Evolutionary conservation across 495 filamentous ascomycete species (phyloP).

Genomic region (Xanthoparmelia taractica): DNA sequence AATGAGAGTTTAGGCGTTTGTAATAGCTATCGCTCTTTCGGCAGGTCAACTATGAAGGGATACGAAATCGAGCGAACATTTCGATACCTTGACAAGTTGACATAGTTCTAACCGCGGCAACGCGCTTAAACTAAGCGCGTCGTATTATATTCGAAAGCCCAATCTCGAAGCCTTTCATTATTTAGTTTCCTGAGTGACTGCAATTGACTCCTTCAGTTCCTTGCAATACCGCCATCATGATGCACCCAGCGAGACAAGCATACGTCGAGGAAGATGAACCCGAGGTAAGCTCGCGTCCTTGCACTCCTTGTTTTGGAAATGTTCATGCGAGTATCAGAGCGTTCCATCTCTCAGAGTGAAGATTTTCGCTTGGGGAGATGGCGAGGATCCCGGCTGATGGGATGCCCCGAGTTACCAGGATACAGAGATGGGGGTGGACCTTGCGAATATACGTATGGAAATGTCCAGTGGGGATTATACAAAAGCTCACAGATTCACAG

Average conservation of each 20-base stretch:
- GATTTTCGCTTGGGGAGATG: constrained; percentile 6
- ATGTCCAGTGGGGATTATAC: background rate
- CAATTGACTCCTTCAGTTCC: background rate
- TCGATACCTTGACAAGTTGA: too few species aligned
- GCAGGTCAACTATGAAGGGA: too few species aligned
- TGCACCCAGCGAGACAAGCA: constrained; percentile 90
- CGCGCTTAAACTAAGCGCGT: background rate
- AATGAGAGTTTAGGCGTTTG: too few species aligned
- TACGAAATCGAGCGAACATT: too few species aligned
- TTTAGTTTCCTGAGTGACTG: background rate
- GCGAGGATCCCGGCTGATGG: constrained; percentile 26
- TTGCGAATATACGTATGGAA: constrained; percentile 69
- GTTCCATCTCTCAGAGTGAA: constrained; percentile 5
- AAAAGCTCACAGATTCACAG: constrained; percentile 33
- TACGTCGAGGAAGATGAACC: constrained; percentile 79
- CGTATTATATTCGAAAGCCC: background rate
- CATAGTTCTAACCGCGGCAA: too few species aligned
- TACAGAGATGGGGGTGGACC: constrained; percentile 61
- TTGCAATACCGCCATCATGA: constrained; percentile 42
- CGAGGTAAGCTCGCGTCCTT: constrained; percentile 50
- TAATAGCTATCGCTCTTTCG: too few species aligned
- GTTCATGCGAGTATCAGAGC: constrained; percentile 26
- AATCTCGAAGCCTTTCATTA: background rate
- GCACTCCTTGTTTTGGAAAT: constrained; percentile 21
- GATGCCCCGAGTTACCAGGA: constrained; percentile 35